These are phyloP conservation scores for Linnemannia schmuckeri DNA, from an alignment of 192 early-diverging fungal species.

Conservation along the genomic window DNA sequence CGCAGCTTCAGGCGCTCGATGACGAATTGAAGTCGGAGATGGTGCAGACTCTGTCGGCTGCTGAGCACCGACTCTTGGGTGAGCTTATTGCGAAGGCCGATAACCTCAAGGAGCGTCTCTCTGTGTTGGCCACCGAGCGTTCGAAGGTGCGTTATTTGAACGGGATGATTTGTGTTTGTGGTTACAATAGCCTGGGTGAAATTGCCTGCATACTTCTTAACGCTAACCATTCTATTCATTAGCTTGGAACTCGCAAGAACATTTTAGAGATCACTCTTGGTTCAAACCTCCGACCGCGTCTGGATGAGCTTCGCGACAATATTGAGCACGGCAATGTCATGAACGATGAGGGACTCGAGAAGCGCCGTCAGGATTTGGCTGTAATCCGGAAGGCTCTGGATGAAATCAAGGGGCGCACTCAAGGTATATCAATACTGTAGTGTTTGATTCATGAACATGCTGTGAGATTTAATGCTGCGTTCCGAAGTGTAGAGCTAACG, in stretches of 20 bases:
- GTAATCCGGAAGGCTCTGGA: constrained; percentile 36
- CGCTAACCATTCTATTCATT: neutral
- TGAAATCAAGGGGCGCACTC: constrained; percentile 45
- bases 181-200: neutral
- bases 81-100: constrained; percentile 67
- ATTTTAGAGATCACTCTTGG: constrained; percentile 80
- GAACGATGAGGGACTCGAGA: constrained; percentile 61
- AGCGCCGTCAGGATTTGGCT: constrained; percentile 31
- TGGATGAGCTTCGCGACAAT: constrained; percentile 76
- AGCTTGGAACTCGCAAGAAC: constrained; percentile 81
- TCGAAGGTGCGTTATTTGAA: constrained; percentile 60
- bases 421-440: constrained; percentile 34
- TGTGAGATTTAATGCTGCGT: neutral
- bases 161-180: neutral
- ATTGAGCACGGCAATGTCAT: constrained; percentile 63
- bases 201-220: neutral
- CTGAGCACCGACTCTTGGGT: constrained; percentile 67
- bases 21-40: constrained; percentile 73
- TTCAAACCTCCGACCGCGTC: constrained; percentile 74
- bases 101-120: constrained; percentile 67
- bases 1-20: constrained; percentile 71
- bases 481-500: too few relatives aligned
- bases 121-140: constrained; percentile 64
- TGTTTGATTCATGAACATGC: neutral
- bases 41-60: constrained; percentile 61